Evolutionary conservation across 1,139 yeast genomes (phyloP).

Genomic region (Zygoascus hellenicus): DNA sequence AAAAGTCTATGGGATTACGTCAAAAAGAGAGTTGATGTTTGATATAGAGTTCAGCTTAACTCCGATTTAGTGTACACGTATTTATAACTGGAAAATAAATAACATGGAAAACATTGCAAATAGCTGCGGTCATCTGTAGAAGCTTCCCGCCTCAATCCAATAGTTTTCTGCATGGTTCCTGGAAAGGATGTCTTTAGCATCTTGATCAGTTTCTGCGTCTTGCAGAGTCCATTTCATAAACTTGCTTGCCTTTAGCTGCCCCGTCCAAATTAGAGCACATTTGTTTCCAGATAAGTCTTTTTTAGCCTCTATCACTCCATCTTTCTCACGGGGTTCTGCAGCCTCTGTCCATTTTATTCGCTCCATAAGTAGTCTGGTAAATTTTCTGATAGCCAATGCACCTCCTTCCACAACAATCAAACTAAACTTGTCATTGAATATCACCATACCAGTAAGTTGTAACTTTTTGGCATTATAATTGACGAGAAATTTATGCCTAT

Average conservation of each 20-base stretch:
- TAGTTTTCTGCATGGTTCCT: slow-evolving; percentile 53
- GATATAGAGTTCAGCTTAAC: not conserved
- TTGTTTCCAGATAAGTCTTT: slow-evolving; percentile 43
- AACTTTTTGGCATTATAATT: slow-evolving; percentile 75
- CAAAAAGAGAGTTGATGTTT: slow-evolving; percentile 44
- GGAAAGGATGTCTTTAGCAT: slow-evolving; percentile 46
- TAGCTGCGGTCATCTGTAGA: not conserved
- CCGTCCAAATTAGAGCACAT: slow-evolving; percentile 69
- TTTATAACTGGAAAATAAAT: not conserved
- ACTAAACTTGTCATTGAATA: slow-evolving; percentile 43
- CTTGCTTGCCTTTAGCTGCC: slow-evolving; percentile 49
- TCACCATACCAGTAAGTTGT: slow-evolving; percentile 55
- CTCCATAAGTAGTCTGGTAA: slow-evolving; percentile 52
- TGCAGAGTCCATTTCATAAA: slow-evolving; percentile 61
- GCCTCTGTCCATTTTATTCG: slow-evolving; percentile 68
- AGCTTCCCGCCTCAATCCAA: slow-evolving; percentile 40
- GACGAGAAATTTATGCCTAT: slow-evolving; percentile 65
- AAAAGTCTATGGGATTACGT: slow-evolving; percentile 95
- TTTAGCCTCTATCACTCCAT: slow-evolving; percentile 16
- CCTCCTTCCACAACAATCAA: slow-evolving; percentile 73
- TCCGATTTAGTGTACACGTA: not conserved
- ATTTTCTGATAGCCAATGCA: slow-evolving; percentile 52
- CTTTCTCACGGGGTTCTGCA: slow-evolving; percentile 30
- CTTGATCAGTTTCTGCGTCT: slow-evolving; percentile 48
- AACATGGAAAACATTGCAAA: not conserved